Percentiles rank a stretch among this genome's conserved stretches.
These are phyloP conservation scores for Gilbertella persicaria DNA, from an alignment of 371 early-diverging fungal genomes.

Conservation along the genomic window DNA sequence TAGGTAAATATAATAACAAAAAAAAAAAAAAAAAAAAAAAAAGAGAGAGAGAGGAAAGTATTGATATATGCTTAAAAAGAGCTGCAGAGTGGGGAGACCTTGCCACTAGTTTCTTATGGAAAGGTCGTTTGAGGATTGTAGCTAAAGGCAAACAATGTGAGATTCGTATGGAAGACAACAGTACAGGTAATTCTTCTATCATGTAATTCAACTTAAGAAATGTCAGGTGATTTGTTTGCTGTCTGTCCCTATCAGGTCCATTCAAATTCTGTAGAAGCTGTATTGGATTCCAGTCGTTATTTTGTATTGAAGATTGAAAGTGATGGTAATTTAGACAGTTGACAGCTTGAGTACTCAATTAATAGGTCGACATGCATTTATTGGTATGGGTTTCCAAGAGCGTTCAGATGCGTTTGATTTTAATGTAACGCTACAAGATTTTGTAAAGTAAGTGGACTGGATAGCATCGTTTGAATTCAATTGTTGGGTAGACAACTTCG, in stretches of 20 bases:
- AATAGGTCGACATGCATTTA: slow-evolving; percentile 78
- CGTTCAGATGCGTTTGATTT: slow-evolving; percentile 90
- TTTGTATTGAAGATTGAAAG: slow-evolving; percentile 89
- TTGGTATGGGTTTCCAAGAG: slow-evolving; percentile 91
- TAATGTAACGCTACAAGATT: slow-evolving; percentile 90
- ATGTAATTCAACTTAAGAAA: no score
- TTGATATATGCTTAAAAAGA: slow-evolving; percentile 31
- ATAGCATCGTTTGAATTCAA: not conserved
- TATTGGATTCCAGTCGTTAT: slow-evolving; percentile 88
- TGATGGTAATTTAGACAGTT: slow-evolving; percentile 45
- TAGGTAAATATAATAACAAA: slow-evolving; percentile 49
- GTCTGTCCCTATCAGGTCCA: slow-evolving; percentile 76
- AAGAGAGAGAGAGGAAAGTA: not conserved
- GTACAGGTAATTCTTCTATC: slow-evolving; percentile 48
- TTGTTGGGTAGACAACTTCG: slow-evolving; percentile 53
- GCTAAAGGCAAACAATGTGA: slow-evolving; percentile 68
- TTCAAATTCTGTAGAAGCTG: slow-evolving; percentile 83
- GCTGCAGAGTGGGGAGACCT: slow-evolving; percentile 89
- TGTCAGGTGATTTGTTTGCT: slow-evolving; percentile 84
- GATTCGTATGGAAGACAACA: slow-evolving; percentile 81
- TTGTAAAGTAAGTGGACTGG: slow-evolving; percentile 53
- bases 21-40: not conserved
- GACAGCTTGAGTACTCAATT: not conserved
- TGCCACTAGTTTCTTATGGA: slow-evolving; percentile 73
- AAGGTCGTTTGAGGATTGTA: slow-evolving; percentile 79